A percentile compares a stretch with the other conserved stretches of the same genome.
These are phyloP conservation scores for Effrenium voratum DNA, from an alignment of 73 alveolate species.

Conservation along the genomic window DNA sequence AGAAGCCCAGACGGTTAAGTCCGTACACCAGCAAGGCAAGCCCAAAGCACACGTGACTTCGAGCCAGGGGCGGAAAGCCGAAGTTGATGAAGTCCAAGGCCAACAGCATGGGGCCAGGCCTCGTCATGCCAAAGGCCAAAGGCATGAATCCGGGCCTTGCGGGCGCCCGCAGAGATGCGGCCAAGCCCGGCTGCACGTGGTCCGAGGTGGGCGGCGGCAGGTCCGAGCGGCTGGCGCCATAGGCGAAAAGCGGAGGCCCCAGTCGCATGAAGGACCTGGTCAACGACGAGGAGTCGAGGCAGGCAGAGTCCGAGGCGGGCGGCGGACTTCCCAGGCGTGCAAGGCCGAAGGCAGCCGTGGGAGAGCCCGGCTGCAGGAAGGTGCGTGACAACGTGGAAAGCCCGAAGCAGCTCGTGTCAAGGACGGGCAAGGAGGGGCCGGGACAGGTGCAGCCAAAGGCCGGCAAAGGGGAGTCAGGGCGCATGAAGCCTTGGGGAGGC, in stretches of 20 bases:
- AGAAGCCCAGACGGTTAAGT: background rate
- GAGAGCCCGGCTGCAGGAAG: background rate
- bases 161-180: background rate
- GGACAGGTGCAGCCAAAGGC: background rate
- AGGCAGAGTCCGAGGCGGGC: slow-evolving; percentile 31
- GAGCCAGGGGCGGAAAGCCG: background rate
- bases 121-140: background rate
- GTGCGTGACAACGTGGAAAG: background rate
- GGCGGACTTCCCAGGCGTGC: background rate
- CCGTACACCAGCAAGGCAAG: background rate
- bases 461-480: background rate
- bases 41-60: background rate
- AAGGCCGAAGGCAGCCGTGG: slow-evolving; percentile 36
- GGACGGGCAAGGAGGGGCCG: background rate
- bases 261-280: background rate
- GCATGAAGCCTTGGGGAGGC: background rate
- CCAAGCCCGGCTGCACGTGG: background rate
- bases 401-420: slow-evolving; percentile 9
- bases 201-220: background rate
- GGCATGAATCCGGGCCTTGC: background rate
- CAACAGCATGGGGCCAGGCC: background rate
- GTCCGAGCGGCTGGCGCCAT: background rate
- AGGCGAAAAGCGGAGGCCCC: background rate
- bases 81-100: slow-evolving; percentile 1
- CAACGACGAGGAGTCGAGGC: slow-evolving; percentile 23